Conservation (phyloP, 1,284 basidiomycete genomes). For the Singerocomus inundabilis region DNA sequence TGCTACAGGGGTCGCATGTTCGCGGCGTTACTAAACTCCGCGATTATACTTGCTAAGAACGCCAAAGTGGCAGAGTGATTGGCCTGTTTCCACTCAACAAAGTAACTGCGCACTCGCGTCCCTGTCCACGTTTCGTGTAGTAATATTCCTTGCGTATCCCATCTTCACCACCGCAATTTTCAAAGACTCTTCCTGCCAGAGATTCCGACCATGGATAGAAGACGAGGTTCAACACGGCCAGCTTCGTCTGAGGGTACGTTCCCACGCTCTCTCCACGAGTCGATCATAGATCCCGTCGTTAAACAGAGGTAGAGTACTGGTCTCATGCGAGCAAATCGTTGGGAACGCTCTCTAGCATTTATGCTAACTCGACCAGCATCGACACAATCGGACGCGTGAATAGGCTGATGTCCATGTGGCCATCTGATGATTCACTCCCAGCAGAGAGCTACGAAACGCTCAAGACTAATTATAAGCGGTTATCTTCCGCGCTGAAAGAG, state of each 20-base stretch:
- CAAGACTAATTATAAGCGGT: slow-evolving; percentile 60
- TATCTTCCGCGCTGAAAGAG: slow-evolving; percentile 58
- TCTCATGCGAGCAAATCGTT: slow-evolving; percentile 59
- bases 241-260: slow-evolving; percentile 37
- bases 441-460: slow-evolving; percentile 65
- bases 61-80: slow-evolving; percentile 3
- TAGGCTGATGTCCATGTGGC: slow-evolving; percentile 67
- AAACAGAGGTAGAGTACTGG: slow-evolving; percentile 69
- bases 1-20: background rate
- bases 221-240: slow-evolving; percentile 32
- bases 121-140: slow-evolving; percentile 7
- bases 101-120: slow-evolving; percentile 1
- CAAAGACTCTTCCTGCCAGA: background rate
- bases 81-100: slow-evolving; percentile 6
- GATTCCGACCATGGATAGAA: slow-evolving; percentile 29
- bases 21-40: slow-evolving; percentile 21
- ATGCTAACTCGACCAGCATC: slow-evolving; percentile 45
- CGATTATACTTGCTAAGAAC: slow-evolving; percentile 17
- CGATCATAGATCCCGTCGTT: slow-evolving; percentile 6
- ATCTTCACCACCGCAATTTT: slow-evolving; percentile 5
- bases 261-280: slow-evolving; percentile 21
- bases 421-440: slow-evolving; percentile 63
- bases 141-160: slow-evolving; percentile 3
- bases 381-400: slow-evolving; percentile 71
- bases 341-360: slow-evolving; percentile 51